A percentile compares a stretch with the other conserved stretches of the same genome.
These are phyloP conservation scores for Fusarium verrucosum DNA, from an alignment of 2,329 filamentous ascomycete genomes.

Conservation along the genomic window DNA sequence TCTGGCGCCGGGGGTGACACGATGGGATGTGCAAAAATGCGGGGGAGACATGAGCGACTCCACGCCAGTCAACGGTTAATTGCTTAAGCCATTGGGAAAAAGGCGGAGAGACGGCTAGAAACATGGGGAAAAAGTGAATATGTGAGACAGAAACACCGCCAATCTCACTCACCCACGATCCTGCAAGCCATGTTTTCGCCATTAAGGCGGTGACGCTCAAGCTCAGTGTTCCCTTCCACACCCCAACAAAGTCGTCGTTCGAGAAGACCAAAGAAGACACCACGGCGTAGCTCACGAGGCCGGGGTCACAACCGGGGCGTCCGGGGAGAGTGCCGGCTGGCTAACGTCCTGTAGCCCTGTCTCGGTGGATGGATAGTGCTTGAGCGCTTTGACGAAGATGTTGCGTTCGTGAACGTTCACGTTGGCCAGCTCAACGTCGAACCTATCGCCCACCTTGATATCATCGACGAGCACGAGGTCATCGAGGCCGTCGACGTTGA, in stretches of 20 bases:
- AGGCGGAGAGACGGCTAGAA: neutral
- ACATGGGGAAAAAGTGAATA: neutral
- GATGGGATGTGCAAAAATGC: slow-evolving; percentile 31
- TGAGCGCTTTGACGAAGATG: slow-evolving; percentile 59
- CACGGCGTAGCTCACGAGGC: slow-evolving; percentile 32
- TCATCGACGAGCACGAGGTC: slow-evolving; percentile 53
- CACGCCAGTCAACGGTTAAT: slow-evolving; percentile 18
- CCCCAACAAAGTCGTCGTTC: slow-evolving; percentile 24
- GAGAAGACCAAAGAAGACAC: slow-evolving; percentile 4
- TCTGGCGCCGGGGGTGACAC: slow-evolving; percentile 25
- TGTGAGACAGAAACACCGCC: slow-evolving; percentile 20
- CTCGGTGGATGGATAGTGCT: slow-evolving; percentile 22
- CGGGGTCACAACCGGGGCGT: slow-evolving; percentile 18
- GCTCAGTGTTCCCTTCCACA: slow-evolving; percentile 9
- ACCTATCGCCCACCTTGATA: slow-evolving; percentile 60
- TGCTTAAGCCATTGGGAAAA: slow-evolving; percentile 14
- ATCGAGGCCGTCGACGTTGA: slow-evolving; percentile 54
- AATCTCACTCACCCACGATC: slow-evolving; percentile 22
- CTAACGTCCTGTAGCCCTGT: neutral
- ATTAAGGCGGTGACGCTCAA: slow-evolving; percentile 29
- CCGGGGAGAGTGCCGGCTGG: slow-evolving; percentile 29
- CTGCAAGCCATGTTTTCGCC: slow-evolving; percentile 19
- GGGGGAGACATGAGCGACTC: slow-evolving; percentile 27
- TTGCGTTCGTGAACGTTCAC: slow-evolving; percentile 59
- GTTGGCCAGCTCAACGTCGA: slow-evolving; percentile 64